Evolutionary conservation across 2,329 filamentous ascomycete genomes (phyloP), one percentile per base, ranked within the genome.

Genomic region (Mycosphaerella arachidis): DNA sequence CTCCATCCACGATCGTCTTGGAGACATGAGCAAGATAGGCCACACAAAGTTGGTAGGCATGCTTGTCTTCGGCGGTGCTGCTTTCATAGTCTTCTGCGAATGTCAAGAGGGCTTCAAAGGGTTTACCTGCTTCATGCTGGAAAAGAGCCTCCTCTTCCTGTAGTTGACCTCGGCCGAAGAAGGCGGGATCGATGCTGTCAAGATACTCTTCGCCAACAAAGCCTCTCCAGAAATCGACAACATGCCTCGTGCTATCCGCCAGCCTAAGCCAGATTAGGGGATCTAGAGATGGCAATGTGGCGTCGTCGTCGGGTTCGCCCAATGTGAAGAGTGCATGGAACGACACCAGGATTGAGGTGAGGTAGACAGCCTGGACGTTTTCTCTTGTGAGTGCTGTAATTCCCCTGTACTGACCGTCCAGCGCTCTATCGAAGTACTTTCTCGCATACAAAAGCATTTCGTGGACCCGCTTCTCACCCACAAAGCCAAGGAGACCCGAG

Each of bases 271-370:
- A 70, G 10, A 65, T 59, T 27, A 63, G 48, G 1, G 66, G 61
- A 62, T 68, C 66, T 20, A 62, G 48, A 5, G 62, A 58, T 8
- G 61, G 64, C 18, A 66, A 48, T 9, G 57, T 63, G 29, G 60
- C 16, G 40, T 65, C 61, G 16, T 63, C 58, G 30, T 65, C 60
- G 10, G 59, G 48, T 37, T 68, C 67, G 12, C 65, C 60, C 12
- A 70, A 55, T 3, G 57, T 63, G 53, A 69, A 66, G n/a, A 69
- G 62, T 4, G 66, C 64, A 40, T 66, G 61, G 50, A 65, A 67
- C 2, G 66, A 63, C 3, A 68, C 60, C 5, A 69, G 61, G 13
- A 67, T 58, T 2, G 68, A 68, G 12, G 65, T 59, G 18, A 66
- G 55, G 56, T 67, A 70, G 18, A 65, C 60, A 9, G 65, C 65